Percentiles rank a stretch among this genome's conserved stretches.
phyloP scores from a whole-genome alignment of 345 rosid genomes.

The Citrus trifoliata region DNA sequence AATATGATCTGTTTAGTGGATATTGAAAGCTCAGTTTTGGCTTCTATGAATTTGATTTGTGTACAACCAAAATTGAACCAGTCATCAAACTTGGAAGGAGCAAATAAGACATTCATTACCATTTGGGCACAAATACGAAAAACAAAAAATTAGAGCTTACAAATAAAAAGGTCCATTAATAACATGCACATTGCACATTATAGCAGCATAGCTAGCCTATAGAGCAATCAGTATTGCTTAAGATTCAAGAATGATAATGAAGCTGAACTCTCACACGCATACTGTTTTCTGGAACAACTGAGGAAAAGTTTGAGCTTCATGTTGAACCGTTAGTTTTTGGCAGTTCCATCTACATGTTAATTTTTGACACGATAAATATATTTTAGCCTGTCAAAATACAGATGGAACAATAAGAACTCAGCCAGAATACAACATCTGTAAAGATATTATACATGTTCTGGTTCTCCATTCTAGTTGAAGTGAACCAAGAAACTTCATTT shows the following conservation, averaged over 20 bases:
- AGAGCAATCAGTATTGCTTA: neutral
- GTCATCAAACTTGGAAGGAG: neutral
- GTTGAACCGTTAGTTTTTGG: neutral
- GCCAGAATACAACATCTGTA: neutral
- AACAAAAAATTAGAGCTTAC: neutral
- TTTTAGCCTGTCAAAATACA: neutral
- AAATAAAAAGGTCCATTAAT: neutral
- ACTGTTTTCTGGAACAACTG: neutral
- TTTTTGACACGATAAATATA: neutral
- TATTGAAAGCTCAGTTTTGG: neutral
- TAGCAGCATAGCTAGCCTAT: neutral
- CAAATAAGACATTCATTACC: neutral
- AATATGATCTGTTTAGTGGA: neutral
- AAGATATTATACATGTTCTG: neutral
- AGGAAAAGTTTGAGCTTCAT: neutral
- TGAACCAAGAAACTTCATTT: neutral
- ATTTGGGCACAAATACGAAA: neutral
- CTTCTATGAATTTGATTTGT: too few species aligned
- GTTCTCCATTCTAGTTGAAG: neutral
- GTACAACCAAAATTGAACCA: neutral
- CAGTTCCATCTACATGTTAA: neutral
- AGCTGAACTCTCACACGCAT: neutral
- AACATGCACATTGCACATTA: neutral
- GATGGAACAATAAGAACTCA: neutral
- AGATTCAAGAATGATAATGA: neutral